These are phyloP conservation scores for Ascochyta fabae DNA, from an alignment of 2,329 filamentous ascomycete genomes.

Conservation along the genomic window DNA sequence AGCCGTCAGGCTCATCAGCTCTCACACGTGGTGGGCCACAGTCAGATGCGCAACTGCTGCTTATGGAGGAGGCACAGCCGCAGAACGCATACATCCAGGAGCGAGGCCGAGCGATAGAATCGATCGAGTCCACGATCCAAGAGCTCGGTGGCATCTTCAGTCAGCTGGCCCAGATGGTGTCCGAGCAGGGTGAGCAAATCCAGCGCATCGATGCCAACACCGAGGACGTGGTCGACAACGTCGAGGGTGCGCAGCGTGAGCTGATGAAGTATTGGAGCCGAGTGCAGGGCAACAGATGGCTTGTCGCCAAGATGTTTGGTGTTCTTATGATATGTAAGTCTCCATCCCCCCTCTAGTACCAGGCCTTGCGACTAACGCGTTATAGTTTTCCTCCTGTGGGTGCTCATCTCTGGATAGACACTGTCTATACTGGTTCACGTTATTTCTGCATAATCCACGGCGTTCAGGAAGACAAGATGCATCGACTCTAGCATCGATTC, in stretches of 20 bases:
- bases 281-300: conserved; percentile 93
- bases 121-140: conserved; percentile 92
- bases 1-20: conserved; percentile 64
- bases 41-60: conserved; percentile 79
- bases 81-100: conserved; percentile 91
- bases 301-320: conserved; percentile 84
- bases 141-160: conserved; percentile 93
- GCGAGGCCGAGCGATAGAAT: conserved; percentile 92
- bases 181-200: conserved; percentile 97
- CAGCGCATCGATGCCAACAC: conserved; percentile 97
- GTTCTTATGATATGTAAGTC: conserved; percentile 87
- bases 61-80: conserved; percentile 91
- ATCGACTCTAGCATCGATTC: conserved; percentile 10
- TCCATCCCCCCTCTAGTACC: conserved; percentile 1
- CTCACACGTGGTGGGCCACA: conserved; percentile 58
- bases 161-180: conserved; percentile 94
- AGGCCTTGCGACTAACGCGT: not conserved
- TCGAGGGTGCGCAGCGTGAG: conserved; percentile 94
- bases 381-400: conserved; percentile 64
- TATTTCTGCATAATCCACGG: conserved; percentile 23
- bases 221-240: conserved; percentile 96
- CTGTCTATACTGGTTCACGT: conserved; percentile 8
- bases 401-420: conserved; percentile 65
- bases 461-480: conserved; percentile 30
- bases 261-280: conserved; percentile 96